These are phyloP conservation scores for Rhizophagus prolifer DNA, from an alignment of 192 early-diverging fungal species.

Conservation along the genomic window DNA sequence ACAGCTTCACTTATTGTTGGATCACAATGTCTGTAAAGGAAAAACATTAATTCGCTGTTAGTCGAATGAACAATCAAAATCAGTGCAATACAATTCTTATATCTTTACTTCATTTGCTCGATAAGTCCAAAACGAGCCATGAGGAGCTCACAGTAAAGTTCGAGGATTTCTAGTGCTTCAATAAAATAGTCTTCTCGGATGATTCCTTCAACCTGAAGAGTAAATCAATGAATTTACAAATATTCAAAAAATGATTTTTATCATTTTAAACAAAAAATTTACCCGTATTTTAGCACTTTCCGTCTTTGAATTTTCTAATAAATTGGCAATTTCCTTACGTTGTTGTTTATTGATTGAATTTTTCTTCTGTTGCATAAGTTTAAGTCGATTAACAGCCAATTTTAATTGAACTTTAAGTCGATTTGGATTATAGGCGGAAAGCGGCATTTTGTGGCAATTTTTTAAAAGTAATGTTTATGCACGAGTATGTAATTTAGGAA, in stretches of 20 bases:
- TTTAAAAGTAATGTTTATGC: no score
- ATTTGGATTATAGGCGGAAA: slow-evolving; percentile 44
- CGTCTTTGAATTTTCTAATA: slow-evolving; percentile 81
- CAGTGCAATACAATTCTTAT: background rate
- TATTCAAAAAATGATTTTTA: background rate
- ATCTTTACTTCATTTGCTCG: slow-evolving; percentile 70
- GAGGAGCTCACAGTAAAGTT: slow-evolving; percentile 88
- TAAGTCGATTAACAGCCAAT: slow-evolving; percentile 82
- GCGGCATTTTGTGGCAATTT: no score
- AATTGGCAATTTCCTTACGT: slow-evolving; percentile 77
- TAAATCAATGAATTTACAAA: background rate
- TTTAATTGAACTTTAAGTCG: slow-evolving; percentile 88
- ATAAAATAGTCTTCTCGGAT: slow-evolving; percentile 91
- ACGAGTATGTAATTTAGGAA: no score
- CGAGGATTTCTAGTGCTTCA: slow-evolving; percentile 94
- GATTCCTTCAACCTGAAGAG: slow-evolving; percentile 70
- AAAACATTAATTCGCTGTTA: background rate
- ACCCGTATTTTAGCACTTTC: slow-evolving; percentile 86
- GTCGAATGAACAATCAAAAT: background rate
- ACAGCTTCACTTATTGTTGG: slow-evolving; percentile 83
- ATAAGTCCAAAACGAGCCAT: slow-evolving; percentile 84
- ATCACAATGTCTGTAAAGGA: slow-evolving; percentile 61
- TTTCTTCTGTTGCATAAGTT: slow-evolving; percentile 88
- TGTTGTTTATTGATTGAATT: slow-evolving; percentile 67
- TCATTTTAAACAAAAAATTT: background rate